Evolutionary conservation across 306 rosid genomes (phyloP), one percentile per base, ranked within the genome.

Genomic region (Potentilla sterilis): DNA sequence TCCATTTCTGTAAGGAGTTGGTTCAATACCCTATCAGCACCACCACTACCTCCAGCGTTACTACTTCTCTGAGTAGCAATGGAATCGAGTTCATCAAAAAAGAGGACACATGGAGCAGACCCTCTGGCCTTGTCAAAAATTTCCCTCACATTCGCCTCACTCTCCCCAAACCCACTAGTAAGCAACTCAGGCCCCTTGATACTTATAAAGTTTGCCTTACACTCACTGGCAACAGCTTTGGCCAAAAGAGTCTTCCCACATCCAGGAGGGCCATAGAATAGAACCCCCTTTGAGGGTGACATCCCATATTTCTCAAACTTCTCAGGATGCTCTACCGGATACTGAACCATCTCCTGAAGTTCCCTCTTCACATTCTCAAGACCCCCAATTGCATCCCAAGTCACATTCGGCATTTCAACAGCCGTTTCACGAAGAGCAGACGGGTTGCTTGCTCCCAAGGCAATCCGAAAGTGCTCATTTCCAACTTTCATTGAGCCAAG

Each of bases 51-150:
- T 24, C 19, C 38, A 24, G 38, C 65, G 11, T 59, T 63, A 63
- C 68, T 63, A 64, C 46, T 16, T 64, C 69, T 37, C 24, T 16
- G 43, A 64, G 46, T 64, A 64, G 69, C 69, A 35, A 64, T 44
- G 38, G 73, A 69, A 32, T 69, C 73, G 5, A 69, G 38, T 22
- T 69, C 73, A 69, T 44, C 73, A 18, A 69, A 69, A 21, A 69
- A 69, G 22, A 69, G 34, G n/a, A 69, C 57, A 69, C 73, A 69
- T 2, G 73, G 73, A 69, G 73, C 73, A 22, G 57, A 69, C 18
- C 73, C 55, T 69, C 57, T 12, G 21, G 73, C 73, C 73, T 69
- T 69, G 57, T 69, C 58, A 6, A 69, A 69, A 22, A 69, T 69
- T 4, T 69, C 57, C 51, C 57, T 43, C 73, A 69, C 73, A 69